Evolutionary conservation across 1,284 basidiomycete species (phyloP).

Genomic region (Tylopilus orsonianus): DNA sequence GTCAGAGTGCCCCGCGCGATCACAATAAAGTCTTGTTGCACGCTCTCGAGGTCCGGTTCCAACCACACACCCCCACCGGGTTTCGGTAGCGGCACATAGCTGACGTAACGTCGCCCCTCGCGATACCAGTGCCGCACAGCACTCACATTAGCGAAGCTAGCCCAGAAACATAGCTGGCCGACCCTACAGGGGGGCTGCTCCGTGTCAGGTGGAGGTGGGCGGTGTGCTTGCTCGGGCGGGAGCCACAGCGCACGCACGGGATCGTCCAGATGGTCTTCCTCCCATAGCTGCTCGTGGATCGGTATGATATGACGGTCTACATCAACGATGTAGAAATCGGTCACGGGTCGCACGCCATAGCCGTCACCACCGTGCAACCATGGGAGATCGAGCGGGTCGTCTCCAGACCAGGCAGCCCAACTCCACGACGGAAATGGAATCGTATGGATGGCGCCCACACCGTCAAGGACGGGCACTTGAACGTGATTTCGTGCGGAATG

Average conservation of each 20-base stretch:
- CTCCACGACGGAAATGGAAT: slow-evolving; percentile 21
- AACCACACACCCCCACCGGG: not conserved
- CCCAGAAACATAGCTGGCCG: slow-evolving; percentile 21
- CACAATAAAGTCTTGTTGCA: slow-evolving; percentile 21
- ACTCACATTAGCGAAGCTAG: slow-evolving; percentile 10
- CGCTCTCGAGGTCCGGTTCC: not conserved
- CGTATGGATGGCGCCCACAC: slow-evolving; percentile 1
- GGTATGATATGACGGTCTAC: not conserved
- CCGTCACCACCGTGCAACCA: not conserved
- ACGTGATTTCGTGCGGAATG: slow-evolving; percentile 5
- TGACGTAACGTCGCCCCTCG: not conserved
- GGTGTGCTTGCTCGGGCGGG: too few relatives aligned
- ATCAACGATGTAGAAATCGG: slow-evolving; percentile 16
- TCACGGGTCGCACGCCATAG: not conserved
- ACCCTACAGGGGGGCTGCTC: not conserved
- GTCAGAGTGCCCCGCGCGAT: not conserved
- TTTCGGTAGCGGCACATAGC: not conserved
- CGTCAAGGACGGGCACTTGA: slow-evolving; percentile 10
- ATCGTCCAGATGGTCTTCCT: not conserved
- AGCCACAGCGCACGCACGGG: too few relatives aligned
- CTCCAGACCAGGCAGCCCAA: slow-evolving; percentile 20
- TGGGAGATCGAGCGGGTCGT: not conserved
- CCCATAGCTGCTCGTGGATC: slow-evolving; percentile 5
- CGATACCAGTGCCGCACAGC: not conserved
- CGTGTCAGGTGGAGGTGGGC: not conserved